Evolutionary conservation across 225 moss, liverwort and hornwort species (phyloP).

Genomic region (Asterella californica): DNA sequence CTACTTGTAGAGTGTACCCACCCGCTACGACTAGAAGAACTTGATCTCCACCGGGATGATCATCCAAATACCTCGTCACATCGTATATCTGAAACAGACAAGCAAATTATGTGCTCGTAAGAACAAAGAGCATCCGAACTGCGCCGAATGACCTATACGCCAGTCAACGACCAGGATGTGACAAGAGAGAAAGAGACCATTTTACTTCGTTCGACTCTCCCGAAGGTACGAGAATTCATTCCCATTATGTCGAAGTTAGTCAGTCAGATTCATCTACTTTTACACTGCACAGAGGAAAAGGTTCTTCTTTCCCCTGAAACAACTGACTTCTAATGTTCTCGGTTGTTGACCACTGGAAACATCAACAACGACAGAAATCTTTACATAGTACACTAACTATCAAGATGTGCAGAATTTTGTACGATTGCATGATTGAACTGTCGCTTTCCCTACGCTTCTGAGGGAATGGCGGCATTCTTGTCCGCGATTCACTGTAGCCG

Average conservation of each 20-base stretch:
- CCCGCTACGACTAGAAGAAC: conserved; percentile 43
- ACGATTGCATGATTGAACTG: background rate
- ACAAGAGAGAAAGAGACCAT: too few species aligned
- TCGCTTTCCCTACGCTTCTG: background rate
- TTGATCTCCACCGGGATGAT: conserved; percentile 75
- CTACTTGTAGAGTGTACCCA: background rate
- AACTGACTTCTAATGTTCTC: too few species aligned
- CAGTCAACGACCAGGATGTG: too few species aligned
- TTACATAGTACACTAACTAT: background rate
- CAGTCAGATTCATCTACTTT: too few species aligned
- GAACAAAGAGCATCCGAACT: background rate
- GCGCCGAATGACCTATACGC: too few species aligned
- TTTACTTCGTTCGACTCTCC: too few species aligned
- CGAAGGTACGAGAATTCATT: too few species aligned
- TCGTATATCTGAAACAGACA: conserved; percentile 53
- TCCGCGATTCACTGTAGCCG: background rate
- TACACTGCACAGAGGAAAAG: too few species aligned
- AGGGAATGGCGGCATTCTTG: background rate
- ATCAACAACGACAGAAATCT: too few species aligned
- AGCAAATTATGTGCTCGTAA: background rate
- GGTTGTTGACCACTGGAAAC: too few species aligned
- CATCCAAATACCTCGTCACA: conserved; percentile 60
- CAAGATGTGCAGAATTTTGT: background rate
- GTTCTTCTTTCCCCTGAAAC: too few species aligned
- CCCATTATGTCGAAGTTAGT: too few species aligned